Evolutionary conservation across 1,284 basidiomycete species (phyloP).

Genomic region (Veloboletus limbatus): DNA sequence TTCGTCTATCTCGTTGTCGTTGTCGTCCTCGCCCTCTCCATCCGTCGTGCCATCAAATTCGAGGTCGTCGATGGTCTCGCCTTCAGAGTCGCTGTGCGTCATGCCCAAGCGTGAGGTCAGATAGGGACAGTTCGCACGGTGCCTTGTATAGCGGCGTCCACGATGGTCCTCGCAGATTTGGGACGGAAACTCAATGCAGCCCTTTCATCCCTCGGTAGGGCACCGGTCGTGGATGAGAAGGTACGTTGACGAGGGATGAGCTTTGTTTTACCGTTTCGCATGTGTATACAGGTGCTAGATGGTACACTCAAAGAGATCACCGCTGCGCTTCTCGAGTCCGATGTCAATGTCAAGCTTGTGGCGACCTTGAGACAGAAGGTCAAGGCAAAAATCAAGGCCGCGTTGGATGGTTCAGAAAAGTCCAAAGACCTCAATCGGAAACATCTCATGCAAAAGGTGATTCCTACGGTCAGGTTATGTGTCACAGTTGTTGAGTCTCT

Average conservation of each 20-base stretch:
- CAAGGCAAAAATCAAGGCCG: conserved; percentile 80
- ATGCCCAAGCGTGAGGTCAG: conserved; percentile 31
- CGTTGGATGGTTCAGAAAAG: conserved; percentile 72
- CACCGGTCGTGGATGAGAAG: conserved; percentile 87
- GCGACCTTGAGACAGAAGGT: conserved; percentile 85
- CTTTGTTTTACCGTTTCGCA: conserved; percentile 18
- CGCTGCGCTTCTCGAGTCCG: conserved; percentile 90
- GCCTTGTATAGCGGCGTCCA: conserved; percentile 30
- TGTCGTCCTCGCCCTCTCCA: conserved; percentile 45
- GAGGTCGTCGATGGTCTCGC: conserved; percentile 56
- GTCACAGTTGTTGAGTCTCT: conserved; percentile 7
- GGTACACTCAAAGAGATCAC: conserved; percentile 94
- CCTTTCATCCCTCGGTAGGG: conserved; percentile 85
- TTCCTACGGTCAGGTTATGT: not conserved
- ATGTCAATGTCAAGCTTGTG: conserved; percentile 98
- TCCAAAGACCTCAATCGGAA: conserved; percentile 80
- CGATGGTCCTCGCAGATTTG: conserved; percentile 95
- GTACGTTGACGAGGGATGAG: conserved; percentile 39
- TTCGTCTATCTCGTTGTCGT: conserved; percentile 48
- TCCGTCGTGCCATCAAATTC: conserved; percentile 49
- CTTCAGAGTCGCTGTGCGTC: conserved; percentile 63
- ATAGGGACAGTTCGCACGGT: conserved; percentile 25
- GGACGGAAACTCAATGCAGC: conserved; percentile 93
- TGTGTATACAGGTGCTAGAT: conserved; percentile 83
- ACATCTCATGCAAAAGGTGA: conserved; percentile 86